Conservation (phyloP, 2,329 filamentous ascomycete species). For the Colletotrichum brevisporum region DNA sequence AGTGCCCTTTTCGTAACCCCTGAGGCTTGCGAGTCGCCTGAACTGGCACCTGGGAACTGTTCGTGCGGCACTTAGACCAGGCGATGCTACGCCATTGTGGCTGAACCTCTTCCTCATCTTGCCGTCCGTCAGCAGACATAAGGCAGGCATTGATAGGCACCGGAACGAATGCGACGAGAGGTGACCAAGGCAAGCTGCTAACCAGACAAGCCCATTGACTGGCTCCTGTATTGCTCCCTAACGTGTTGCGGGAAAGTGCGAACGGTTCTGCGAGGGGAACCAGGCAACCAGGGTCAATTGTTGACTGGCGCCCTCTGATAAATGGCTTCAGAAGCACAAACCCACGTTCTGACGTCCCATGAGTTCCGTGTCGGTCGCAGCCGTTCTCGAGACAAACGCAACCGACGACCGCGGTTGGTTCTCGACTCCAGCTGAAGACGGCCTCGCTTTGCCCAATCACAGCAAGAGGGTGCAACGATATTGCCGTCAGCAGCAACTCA, state of each 20-base stretch:
- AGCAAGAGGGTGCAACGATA: not conserved
- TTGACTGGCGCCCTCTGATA: not conserved
- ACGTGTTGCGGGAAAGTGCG: no score
- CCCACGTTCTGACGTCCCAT: conserved; percentile 13
- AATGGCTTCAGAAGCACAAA: not conserved
- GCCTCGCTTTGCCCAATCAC: conserved; percentile 1
- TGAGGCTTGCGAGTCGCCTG: conserved; percentile 31
- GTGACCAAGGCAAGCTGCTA: not conserved
- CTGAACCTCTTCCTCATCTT: conserved; percentile 15
- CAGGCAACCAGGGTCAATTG: no score
- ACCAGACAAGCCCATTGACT: no score
- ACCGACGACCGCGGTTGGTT: not conserved
- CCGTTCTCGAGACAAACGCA: not conserved
- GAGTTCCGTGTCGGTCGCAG: conserved; percentile 15
- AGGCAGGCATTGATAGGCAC: conserved; percentile 4
- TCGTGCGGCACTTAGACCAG: conserved; percentile 25
- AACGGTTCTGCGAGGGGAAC: no score
- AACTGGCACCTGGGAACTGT: conserved; percentile 32
- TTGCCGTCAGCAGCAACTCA: not conserved
- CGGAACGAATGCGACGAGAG: not conserved
- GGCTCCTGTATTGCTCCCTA: no score
- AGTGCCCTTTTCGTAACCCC: conserved; percentile 35
- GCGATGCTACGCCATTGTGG: conserved; percentile 30
- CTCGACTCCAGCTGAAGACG: not conserved
- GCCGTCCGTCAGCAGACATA: not conserved